Percentiles rank a stretch among this genome's conserved stretches.
Conservation (phyloP, 441 rosid species). For the Brassica hybrid region DNA sequence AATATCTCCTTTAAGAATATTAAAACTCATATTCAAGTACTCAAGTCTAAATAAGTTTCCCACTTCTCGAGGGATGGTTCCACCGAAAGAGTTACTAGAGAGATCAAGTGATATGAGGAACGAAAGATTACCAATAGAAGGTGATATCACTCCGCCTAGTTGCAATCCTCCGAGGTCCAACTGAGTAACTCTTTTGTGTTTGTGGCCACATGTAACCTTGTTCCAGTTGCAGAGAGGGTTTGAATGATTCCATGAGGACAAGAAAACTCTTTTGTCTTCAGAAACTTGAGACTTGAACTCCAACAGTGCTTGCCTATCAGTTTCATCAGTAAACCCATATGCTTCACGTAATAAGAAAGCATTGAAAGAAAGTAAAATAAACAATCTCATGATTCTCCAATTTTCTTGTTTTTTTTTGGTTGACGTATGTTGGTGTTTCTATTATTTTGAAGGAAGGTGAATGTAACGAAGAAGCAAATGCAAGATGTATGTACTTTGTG, state of each 20-base stretch:
- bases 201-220: slow-evolving; percentile 17
- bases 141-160: slow-evolving; percentile 32
- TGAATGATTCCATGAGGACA: slow-evolving; percentile 32
- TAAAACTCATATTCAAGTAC: background rate
- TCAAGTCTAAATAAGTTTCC: slow-evolving; percentile 29
- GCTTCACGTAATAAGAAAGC: slow-evolving; percentile 25
- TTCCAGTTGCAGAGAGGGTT: slow-evolving; percentile 20
- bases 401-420: background rate
- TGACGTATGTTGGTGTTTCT: background rate
- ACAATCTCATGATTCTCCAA: slow-evolving; percentile 20
- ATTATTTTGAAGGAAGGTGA: background rate
- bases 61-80: slow-evolving; percentile 18
- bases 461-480: background rate
- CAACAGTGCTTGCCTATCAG: slow-evolving; percentile 18
- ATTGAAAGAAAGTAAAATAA: slow-evolving; percentile 16
- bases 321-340: background rate
- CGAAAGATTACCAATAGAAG: slow-evolving; percentile 36
- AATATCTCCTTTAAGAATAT: background rate
- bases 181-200: slow-evolving; percentile 23
- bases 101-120: slow-evolving; percentile 25
- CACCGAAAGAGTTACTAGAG: slow-evolving; percentile 16
- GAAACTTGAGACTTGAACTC: slow-evolving; percentile 22
- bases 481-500: background rate
- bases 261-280: background rate
- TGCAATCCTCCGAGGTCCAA: slow-evolving; percentile 4